These are phyloP conservation scores for Cadophora gregata DNA, from an alignment of 2,329 filamentous ascomycete species.

Conservation along the genomic window DNA sequence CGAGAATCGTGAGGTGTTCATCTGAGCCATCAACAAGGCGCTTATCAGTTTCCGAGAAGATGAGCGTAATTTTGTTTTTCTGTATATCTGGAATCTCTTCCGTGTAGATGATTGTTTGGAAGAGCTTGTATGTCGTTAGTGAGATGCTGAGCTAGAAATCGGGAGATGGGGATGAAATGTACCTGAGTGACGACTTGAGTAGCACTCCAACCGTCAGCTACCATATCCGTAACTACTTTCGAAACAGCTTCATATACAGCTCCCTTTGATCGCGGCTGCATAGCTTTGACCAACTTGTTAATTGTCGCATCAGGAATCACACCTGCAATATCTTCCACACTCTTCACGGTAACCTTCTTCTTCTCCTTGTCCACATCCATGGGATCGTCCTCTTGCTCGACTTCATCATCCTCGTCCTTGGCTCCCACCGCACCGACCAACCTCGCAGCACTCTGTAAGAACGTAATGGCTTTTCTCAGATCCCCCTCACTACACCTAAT, in stretches of 20 bases:
- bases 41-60: conserved; percentile 96
- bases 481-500: conserved; percentile 93
- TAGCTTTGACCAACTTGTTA: conserved; percentile 71
- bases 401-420: conserved; percentile 43
- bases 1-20: conserved; percentile 89
- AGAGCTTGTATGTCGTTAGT: conserved; percentile 60
- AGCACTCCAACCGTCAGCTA: conserved; percentile 97
- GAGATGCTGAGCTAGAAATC: not conserved
- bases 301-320: conserved; percentile 84
- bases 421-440: conserved; percentile 74
- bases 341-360: conserved; percentile 76
- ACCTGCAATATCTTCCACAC: conserved; percentile 93
- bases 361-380: conserved; percentile 60
- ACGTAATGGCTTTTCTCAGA: conserved; percentile 94
- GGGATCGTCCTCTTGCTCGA: conserved; percentile 51
- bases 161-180: conserved; percentile 39
- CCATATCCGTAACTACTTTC: conserved; percentile 83
- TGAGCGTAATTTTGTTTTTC: conserved; percentile 86
- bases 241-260: conserved; percentile 76
- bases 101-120: conserved; percentile 81
- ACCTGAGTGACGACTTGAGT: conserved; percentile 85
- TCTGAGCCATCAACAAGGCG: conserved; percentile 92
- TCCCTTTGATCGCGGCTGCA: conserved; percentile 72
- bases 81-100: conserved; percentile 83
- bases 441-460: conserved; percentile 90